These are phyloP conservation scores for Ensete ventricosum DNA, from an alignment of 176 grass and related monocot species.

Conservation along the genomic window DNA sequence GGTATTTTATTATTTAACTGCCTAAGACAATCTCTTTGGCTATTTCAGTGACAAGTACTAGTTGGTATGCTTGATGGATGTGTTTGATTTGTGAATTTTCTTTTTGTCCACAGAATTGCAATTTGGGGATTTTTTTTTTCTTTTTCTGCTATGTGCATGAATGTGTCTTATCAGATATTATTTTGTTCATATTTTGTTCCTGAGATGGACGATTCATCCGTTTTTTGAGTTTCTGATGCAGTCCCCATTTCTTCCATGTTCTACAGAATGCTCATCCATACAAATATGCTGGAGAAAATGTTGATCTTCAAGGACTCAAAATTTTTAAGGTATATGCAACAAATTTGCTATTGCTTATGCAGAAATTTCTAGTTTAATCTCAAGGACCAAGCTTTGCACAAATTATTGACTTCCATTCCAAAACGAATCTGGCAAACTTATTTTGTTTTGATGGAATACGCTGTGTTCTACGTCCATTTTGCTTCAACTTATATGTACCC, in stretches of 20 bases:
- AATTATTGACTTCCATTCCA: background rate
- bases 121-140: background rate
- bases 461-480: background rate
- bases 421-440: background rate
- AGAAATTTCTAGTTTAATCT: background rate
- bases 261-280: slow-evolving; percentile 73
- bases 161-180: background rate
- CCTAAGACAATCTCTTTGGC: background rate
- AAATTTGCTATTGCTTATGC: background rate
- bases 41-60: background rate
- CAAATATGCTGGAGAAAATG: slow-evolving; percentile 82
- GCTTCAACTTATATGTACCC: background rate
- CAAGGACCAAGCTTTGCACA: background rate
- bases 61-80: no score
- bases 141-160: background rate
- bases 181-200: background rate
- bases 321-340: slow-evolving; percentile 52
- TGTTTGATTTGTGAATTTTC: no score
- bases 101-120: background rate
- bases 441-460: background rate
- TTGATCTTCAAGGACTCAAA: slow-evolving; percentile 61
- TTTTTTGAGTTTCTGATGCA: background rate
- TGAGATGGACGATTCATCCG: background rate
- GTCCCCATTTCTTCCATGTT: background rate
- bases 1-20: slow-evolving; percentile 27